Conservation (phyloP, 2,329 filamentous ascomycete species). For the Phialemoniopsis sp. region DNA sequence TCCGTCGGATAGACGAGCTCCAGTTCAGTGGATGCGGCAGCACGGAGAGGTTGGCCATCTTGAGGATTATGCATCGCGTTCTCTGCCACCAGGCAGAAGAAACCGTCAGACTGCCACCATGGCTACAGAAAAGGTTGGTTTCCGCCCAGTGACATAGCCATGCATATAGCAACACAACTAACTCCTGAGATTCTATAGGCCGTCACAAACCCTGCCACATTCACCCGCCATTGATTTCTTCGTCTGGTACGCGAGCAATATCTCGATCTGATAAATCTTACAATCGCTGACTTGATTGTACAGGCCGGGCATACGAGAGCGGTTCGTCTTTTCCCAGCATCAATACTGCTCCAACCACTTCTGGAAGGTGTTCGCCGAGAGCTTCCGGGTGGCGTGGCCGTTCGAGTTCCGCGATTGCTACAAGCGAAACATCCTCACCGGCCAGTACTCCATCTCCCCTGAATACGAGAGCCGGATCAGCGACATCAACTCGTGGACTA, state of each 20-base stretch:
- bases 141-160: constrained; percentile 1
- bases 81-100: constrained; percentile 20
- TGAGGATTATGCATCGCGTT: constrained; percentile 18
- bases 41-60: constrained; percentile 15
- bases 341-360: constrained; percentile 21
- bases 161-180: too few species aligned
- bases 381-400: constrained; percentile 17
- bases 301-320: constrained; percentile 22
- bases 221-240: constrained; percentile 24
- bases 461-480: constrained; percentile 16
- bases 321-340: constrained; percentile 22
- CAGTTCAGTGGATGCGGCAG: constrained; percentile 12
- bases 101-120: constrained; percentile 15
- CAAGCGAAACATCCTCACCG: constrained; percentile 14
- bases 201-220: constrained; percentile 19
- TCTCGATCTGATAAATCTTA: too few species aligned
- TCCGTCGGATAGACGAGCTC: constrained; percentile 16
- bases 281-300: too few species aligned
- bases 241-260: constrained; percentile 15
- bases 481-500: constrained; percentile 22
- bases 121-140: constrained; percentile 18
- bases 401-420: constrained; percentile 19
- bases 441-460: constrained; percentile 15
- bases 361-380: constrained; percentile 17
- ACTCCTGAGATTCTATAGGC: constrained; percentile 8